Evolutionary conservation across 495 filamentous ascomycete genomes (phyloP), one percentile per base, ranked within the genome.

Genomic region (Hypoxylon lienhwacheense): DNA sequence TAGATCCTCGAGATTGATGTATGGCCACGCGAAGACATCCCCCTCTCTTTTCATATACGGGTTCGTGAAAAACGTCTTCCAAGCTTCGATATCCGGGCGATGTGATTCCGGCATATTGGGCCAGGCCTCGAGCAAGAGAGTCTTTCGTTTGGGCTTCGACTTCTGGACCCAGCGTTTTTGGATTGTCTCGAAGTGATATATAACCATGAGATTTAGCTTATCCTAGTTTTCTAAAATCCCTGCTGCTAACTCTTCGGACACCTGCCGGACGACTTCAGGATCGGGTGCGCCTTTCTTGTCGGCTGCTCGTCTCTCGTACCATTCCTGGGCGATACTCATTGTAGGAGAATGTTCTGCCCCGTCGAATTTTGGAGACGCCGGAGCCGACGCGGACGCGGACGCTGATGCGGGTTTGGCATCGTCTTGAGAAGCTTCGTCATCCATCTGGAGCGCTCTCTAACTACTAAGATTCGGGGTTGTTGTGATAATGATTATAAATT

Each of bases 1-100:
- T 0, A 81, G 58, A 51, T 81, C 77, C 45, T 81, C 77, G 12
- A 72, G 66, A 37, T 81, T 82, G 35, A 80, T 69, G 40, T 68
- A 63, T 0, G 78, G 79, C 64, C 69, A 75, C 47, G 71, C 33
- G 6, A 55, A 51, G 2, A 34, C 16, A 19, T 2, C 4, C 1
- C 14, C 11, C 21, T 47, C 33, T 16, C 1, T 11, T 11, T 1
- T 7, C 3, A 3, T 4, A 16, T 15, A 5, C 12, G 7, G 32
- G 2, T 16, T 26, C 24, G 24, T 14, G 32, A 16, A 35, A 14
- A 4, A 1, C n/a, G 5, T 21, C 26, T 31, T 45, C 20, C 58
- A 62, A 21, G 28, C 16, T 45, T 25, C 12, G 17, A 58, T 0
- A 28, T 66, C 32, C n/a, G 58, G 51, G 55, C 53, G 42, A 41